Base-by-base conservation (phyloP, 805 yeast genomes). In the Candida nemodendra region DNA sequence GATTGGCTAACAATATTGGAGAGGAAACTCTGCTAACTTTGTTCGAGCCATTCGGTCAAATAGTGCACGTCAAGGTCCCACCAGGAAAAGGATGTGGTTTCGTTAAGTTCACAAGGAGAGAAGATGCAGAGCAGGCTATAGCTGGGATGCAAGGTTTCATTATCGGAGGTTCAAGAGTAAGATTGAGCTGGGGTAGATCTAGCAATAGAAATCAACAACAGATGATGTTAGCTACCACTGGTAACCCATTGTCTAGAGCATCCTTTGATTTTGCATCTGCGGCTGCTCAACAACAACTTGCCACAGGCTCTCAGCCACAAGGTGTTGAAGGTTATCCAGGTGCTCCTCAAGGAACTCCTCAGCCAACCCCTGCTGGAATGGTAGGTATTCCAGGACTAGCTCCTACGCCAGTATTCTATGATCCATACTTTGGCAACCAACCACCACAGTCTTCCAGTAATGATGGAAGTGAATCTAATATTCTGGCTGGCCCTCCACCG, bases 21-120 rank as follows among this genome's bases (percentile, higher is more conserved):
- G 93, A 83, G 49, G 74, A 70, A 30, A 76, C 85, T 3, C 60
- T 84, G 24, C 69, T 71, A 38, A 68, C 78, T 0, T 57, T 84
- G 14, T 84, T 84, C 61, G 76, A 76, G 57, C 86, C 88, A 13
- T 84, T 81, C 64, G 95, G 95, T n/a, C 59, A 66, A 14, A 79
- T 84, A 24, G 62, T 72, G 18, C 81, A 79, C 47, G 82, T 84
- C 29, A 83, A 81, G 53, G 81, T 84, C 31, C 91, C 91, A 6
- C 80, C 78, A 1, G 87, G 88, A 11, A 84, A 84, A 54, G 84
- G 84, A 42, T 83, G 91, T 64, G 95, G 90, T 1, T 83, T 84
- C 59, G 81, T 84, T 39, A 80, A 78, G 53, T 84, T 78, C 56
- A 65, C 74, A n/a, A 66, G 68, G 24, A 66, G 85, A 44, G 81